Percentiles rank a stretch among this genome's conserved stretches.
These are phyloP conservation scores for Blastobotrys peoriensis DNA, from an alignment of 805 yeast genomes.

Conservation along the genomic window DNA sequence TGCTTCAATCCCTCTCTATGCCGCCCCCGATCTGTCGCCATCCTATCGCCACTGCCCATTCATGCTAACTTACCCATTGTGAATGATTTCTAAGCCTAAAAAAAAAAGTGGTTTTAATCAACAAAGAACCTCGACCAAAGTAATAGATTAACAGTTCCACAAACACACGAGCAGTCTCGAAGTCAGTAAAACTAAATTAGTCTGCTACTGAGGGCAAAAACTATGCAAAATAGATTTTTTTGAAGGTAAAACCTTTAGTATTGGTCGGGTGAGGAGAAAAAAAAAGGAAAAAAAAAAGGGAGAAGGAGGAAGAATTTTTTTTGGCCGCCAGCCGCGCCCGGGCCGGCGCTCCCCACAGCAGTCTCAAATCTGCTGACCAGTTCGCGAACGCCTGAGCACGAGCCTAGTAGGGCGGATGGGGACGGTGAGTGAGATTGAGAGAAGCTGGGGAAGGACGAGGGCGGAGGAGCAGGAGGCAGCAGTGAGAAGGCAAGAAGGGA, in stretches of 20 bases:
- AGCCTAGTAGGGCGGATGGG: too few relatives aligned
- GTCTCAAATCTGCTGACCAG: too few relatives aligned
- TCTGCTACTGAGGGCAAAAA: slow-evolving; percentile 1
- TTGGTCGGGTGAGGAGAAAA: slow-evolving; percentile 4
- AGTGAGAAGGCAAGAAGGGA: too few relatives aligned
- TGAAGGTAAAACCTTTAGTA: background rate
- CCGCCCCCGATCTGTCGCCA: too few relatives aligned
- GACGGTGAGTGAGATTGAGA: too few relatives aligned
- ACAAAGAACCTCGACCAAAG: slow-evolving; percentile 1
- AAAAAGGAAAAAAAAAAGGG: slow-evolving; percentile 9
- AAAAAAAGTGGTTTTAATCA: slow-evolving; percentile 1
- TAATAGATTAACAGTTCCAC: slow-evolving; percentile 4
- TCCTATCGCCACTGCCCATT: too few relatives aligned
- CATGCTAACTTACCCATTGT: slow-evolving; percentile 27
- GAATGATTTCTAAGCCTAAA: slow-evolving; percentile 12
- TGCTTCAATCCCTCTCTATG: too few relatives aligned
- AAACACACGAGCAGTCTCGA: background rate
- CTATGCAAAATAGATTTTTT: background rate
- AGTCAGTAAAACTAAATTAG: slow-evolving; percentile 4
- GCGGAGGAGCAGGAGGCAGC: too few relatives aligned
- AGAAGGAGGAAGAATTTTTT: slow-evolving; percentile 10
- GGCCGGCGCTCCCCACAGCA: too few relatives aligned
- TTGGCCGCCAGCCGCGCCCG: too few relatives aligned
- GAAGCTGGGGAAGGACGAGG: too few relatives aligned
- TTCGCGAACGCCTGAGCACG: too few relatives aligned